Evolutionary conservation across 257 asterid species (phyloP).

Genomic region (Verbascum thapsus): DNA sequence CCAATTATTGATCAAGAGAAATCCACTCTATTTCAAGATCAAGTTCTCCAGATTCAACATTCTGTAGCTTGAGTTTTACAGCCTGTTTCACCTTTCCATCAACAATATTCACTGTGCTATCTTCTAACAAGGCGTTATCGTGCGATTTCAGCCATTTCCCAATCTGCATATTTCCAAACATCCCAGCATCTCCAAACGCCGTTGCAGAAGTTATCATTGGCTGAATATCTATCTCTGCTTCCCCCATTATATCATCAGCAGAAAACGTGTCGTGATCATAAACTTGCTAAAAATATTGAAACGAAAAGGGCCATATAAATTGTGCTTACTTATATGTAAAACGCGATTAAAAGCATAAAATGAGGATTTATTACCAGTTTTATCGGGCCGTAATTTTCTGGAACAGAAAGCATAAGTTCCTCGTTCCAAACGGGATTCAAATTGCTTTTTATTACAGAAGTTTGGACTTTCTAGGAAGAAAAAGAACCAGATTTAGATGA

Average conservation of each 20-base stretch:
- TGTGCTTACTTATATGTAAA: not conserved
- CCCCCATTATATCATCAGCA: conserved; percentile 96
- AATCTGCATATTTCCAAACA: conserved; percentile 88
- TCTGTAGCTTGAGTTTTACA: conserved; percentile 73
- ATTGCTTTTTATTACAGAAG: conserved; percentile 74
- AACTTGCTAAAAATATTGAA: conserved; percentile 56
- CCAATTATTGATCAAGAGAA: conserved; percentile 69
- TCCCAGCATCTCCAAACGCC: conserved; percentile 77
- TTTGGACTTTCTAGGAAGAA: conserved; percentile 70
- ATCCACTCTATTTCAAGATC: conserved; percentile 93
- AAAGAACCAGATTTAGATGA: conserved; percentile 31
- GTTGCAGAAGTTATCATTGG: conserved; percentile 94
- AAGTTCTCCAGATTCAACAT: conserved; percentile 91
- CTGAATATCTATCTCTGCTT: conserved; percentile 92
- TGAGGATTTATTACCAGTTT: conserved; percentile 70
- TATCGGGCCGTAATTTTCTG: conserved; percentile 71
- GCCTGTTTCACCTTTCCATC: conserved; percentile 90
- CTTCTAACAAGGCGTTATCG: conserved; percentile 78
- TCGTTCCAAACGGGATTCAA: conserved; percentile 95
- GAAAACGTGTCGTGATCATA: conserved; percentile 89
- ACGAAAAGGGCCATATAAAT: not conserved
- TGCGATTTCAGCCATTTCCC: conserved; percentile 90
- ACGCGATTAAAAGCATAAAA: not conserved
- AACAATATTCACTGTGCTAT: conserved; percentile 85
- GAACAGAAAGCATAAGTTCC: conserved; percentile 94